These are phyloP conservation scores for Phaeolepiota aurea DNA, from an alignment of 768 basidiomycete species.

Conservation along the genomic window DNA sequence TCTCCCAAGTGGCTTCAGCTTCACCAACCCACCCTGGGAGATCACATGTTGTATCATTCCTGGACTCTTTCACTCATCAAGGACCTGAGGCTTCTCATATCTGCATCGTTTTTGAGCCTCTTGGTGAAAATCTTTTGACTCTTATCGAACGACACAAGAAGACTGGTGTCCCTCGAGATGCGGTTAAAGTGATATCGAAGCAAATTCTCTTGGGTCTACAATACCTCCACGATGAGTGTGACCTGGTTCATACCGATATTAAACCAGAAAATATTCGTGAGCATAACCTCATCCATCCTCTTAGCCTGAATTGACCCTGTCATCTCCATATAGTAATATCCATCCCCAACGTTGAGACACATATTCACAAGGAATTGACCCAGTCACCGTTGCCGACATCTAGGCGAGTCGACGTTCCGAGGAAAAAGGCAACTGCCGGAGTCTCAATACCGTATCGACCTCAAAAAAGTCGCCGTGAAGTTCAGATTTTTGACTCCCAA, in stretches of 20 bases:
- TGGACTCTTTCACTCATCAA: constrained; percentile 81
- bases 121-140: constrained; percentile 71
- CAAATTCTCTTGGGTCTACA: constrained; percentile 85
- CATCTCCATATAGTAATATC: constrained; percentile 56
- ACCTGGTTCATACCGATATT: constrained; percentile 88
- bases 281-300: constrained; percentile 20
- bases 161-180: constrained; percentile 71
- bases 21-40: constrained; percentile 75
- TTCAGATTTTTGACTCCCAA: constrained; percentile 80
- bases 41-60: constrained; percentile 76
- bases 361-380: constrained; percentile 63
- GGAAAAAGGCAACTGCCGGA: constrained; percentile 53
- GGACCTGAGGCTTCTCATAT: constrained; percentile 71
- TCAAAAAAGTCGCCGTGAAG: constrained; percentile 47
- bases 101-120: constrained; percentile 86
- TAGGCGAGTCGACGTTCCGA: constrained; percentile 75
- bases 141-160: constrained; percentile 73
- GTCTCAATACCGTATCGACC: constrained; percentile 53
- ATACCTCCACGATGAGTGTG: constrained; percentile 89
- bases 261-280: constrained; percentile 94
- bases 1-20: constrained; percentile 63
- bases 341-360: constrained; percentile 72
- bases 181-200: constrained; percentile 81
- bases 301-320: not conserved
- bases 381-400: constrained; percentile 66